Evolutionary conservation across 148 eudicot genomes (phyloP), one percentile per base, ranked within the genome.

Genomic region (Amaranthus palmeri): DNA sequence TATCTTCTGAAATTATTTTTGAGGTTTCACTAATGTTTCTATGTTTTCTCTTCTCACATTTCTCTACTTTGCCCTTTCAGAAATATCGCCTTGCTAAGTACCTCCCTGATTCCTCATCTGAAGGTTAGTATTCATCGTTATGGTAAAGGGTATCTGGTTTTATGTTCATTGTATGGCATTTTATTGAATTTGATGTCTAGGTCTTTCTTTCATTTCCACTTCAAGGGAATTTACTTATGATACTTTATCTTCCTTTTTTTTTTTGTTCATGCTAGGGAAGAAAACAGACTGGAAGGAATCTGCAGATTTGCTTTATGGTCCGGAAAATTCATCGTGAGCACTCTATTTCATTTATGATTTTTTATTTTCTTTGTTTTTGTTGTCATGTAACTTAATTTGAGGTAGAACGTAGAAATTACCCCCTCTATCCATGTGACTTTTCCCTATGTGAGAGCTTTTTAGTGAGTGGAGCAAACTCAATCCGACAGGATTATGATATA

Each of bases 21-120:
- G 15, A 41, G 13, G 15, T 40, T 61, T 42, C 36, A 61, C 15
- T 42, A 10, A 6, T 36, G 70, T 8, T 44, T 3, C 12, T 61
- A 61, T 67, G 46, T 54, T 25, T 44, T 63, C 18, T 17, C 52
- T 62, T 36, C 14, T 72, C 46, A 65, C 58, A 57, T 68, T 63
- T 12, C 47, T 72, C 10, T 60, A 18, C 9, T 36, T 17, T 53
- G 7, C 60, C 8, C 44, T 55, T 71, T 17, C 80, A 87, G 91
- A 87, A 87, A 70, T 87, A 87, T 79, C 80, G 91, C 54, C 91
- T 87, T 62, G 91, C 91, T 43, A 87, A 85, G 74, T 87, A 81
- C 77, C 88, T 87, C 41, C 91, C 88, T 13, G 88, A 87, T 74
- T 85, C 90, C 48, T 82, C 85, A 47, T 78, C 87, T 70, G 88